phyloP scores from a whole-genome alignment of 2,329 filamentous ascomycete species.

The Conoideocrella luteorostrata region DNA sequence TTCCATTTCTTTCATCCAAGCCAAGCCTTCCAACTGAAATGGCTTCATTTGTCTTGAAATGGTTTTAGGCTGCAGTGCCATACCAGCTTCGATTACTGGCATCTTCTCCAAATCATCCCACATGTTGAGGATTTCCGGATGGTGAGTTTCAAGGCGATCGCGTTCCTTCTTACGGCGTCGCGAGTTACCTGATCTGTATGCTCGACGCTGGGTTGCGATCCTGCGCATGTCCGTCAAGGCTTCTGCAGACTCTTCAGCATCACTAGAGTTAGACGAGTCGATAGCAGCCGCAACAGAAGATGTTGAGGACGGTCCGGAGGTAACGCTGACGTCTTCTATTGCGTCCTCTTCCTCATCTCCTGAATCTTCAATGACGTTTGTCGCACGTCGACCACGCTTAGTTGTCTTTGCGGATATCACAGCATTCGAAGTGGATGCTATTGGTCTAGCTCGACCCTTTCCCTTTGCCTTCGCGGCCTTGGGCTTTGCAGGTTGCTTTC shows the following conservation, averaged over 20 bases:
- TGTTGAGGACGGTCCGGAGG: slow-evolving; percentile 1
- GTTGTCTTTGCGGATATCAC: neutral
- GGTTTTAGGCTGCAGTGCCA: slow-evolving; percentile 47
- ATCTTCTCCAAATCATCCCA: slow-evolving; percentile 70
- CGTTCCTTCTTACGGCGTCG: slow-evolving; percentile 42
- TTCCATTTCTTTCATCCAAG: slow-evolving; percentile 94
- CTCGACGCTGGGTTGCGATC: slow-evolving; percentile 26
- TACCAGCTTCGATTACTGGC: slow-evolving; percentile 54
- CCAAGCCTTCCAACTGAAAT: slow-evolving; percentile 88
- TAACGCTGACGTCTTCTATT: neutral
- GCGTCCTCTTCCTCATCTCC: slow-evolving; percentile 2
- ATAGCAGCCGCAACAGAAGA: slow-evolving; percentile 8
- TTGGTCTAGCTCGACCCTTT: neutral
- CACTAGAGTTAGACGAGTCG: slow-evolving; percentile 14
- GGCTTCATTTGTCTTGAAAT: slow-evolving; percentile 84
- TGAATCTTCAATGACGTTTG: neutral
- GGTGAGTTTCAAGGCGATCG: slow-evolving; percentile 62
- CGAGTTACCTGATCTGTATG: slow-evolving; percentile 22
- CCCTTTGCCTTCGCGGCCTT: neutral
- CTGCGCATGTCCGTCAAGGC: slow-evolving; percentile 10
- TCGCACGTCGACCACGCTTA: neutral
- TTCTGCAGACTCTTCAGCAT: slow-evolving; percentile 15
- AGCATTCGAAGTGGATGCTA: neutral
- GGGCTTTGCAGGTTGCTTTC: slow-evolving; percentile 9
- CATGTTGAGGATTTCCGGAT: slow-evolving; percentile 77